Conservation (phyloP, 106 monocot species). For the Cymbidium sinense region DNA sequence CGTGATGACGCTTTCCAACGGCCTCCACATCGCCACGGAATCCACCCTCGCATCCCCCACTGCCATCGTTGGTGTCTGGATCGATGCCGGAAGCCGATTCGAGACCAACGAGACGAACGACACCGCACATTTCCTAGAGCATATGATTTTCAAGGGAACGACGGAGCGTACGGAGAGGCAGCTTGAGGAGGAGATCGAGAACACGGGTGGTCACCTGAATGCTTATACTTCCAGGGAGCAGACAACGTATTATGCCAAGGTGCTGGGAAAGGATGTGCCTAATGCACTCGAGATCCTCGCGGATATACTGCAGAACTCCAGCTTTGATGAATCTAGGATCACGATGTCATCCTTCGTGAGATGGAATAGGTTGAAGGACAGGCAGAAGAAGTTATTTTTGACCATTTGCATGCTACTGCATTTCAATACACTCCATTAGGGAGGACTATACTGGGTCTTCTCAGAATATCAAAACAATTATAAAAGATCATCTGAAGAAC, state of each 20-base stretch:
- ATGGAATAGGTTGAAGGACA: constrained; percentile 81
- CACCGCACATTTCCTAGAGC: constrained; percentile 92
- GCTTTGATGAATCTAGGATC: constrained; percentile 57
- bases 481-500: constrained; percentile 69
- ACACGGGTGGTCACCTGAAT: constrained; percentile 91
- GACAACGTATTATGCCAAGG: constrained; percentile 89
- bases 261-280: constrained; percentile 54
- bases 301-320: constrained; percentile 84
- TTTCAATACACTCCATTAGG: constrained; percentile 79
- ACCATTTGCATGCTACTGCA: constrained; percentile 77
- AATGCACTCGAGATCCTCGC: constrained; percentile 72
- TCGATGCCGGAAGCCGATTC: constrained; percentile 92
- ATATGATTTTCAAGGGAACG: constrained; percentile 98
- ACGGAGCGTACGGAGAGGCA: constrained; percentile 43
- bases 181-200: constrained; percentile 97
- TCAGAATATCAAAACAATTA: constrained; percentile 74
- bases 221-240: constrained; percentile 96
- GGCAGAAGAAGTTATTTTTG: constrained; percentile 71
- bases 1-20: constrained; percentile 80
- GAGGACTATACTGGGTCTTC: constrained; percentile 74
- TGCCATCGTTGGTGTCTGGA: constrained; percentile 97
- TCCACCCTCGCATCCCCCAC: constrained; percentile 63
- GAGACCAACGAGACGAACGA: constrained; percentile 87
- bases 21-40: constrained; percentile 88
- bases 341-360: constrained; percentile 86